Base-by-base conservation (phyloP, 2,329 filamentous ascomycete genomes). In the Pleoardoris graminearum region DNA sequence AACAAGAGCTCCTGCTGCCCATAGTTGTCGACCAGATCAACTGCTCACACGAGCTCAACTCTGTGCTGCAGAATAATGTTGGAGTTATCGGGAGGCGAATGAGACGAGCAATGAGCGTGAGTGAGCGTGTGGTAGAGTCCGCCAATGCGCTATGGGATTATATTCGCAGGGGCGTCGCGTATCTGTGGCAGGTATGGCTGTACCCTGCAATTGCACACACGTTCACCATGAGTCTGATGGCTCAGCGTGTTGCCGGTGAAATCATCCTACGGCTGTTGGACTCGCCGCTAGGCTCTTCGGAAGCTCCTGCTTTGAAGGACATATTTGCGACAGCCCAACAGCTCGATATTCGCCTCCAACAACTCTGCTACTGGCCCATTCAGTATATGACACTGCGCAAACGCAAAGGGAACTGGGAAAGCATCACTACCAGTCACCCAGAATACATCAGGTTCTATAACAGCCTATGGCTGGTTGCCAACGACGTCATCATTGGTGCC, bases 361-460 rank as follows among this genome's bases (percentile, higher is more conserved):
- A 99, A 70, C 97, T 97, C 69, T 97, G 93, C 75, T 99, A 99
- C 73, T 97, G 93, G 92, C 95, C 94, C 2, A 91, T 96, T 75
- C 93, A 99, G 72, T 97, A 97, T 69, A 82, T 93, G 37, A 97
- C 91, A 14, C 75, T 99, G 41, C 87, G 92, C n/a, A 86, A 90
- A 67, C 83, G 92, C 33, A 95, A 96, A 69, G 86, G 87, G 57
- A 91, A 96, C 63, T 97, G 94, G 93, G 90, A 91, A 53, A 97
- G 93, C 70, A 89, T 97, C 50, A 97, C 92, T 0, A 94, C 88
- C 42, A 96, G 88, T 64, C 93, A 99, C 72, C 91, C 93, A 0
- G 94, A 99, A 72, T 99, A 99, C 72, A 99, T 99, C 61, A 88
- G 94, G 14, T 99, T 99, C 75, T 99, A 97, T 77, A 99, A 99